These are phyloP conservation scores for Nematocida sp. DNA, from an alignment of 371 early-diverging fungal genomes.

Conservation along the genomic window DNA sequence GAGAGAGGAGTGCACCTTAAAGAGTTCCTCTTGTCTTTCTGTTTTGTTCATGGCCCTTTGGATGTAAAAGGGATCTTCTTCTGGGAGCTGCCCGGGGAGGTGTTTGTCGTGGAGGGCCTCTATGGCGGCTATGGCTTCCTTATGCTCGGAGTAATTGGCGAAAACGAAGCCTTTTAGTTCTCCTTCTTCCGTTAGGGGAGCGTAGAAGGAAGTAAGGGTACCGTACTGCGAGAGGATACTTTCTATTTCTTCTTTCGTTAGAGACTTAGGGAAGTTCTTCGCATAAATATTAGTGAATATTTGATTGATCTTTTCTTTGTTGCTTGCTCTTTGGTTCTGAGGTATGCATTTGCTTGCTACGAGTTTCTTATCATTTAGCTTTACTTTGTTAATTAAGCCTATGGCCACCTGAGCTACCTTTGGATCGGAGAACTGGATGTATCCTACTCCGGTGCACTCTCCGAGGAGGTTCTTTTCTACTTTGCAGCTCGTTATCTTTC, in stretches of 20 bases:
- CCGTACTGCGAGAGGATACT: slow-evolving; percentile 60
- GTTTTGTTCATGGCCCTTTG: slow-evolving; percentile 93
- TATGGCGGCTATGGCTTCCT: slow-evolving; percentile 89
- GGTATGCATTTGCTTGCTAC: slow-evolving; percentile 55
- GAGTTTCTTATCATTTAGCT: slow-evolving; percentile 58
- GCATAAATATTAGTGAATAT: slow-evolving; percentile 66
- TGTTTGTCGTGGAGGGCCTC: slow-evolving; percentile 88
- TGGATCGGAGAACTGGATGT: slow-evolving; percentile 62
- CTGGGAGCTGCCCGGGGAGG: slow-evolving; percentile 71
- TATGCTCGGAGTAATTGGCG: slow-evolving; percentile 90
- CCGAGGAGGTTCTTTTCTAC: slow-evolving; percentile 74
- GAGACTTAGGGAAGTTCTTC: slow-evolving; percentile 63
- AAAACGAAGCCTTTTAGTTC: slow-evolving; percentile 84
- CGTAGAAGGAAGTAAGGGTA: slow-evolving; percentile 60
- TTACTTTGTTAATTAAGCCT: slow-evolving; percentile 51
- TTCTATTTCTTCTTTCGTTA: slow-evolving; percentile 55
- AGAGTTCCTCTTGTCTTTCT: slow-evolving; percentile 92
- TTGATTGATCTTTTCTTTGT: slow-evolving; percentile 37
- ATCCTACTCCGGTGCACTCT: slow-evolving; percentile 66
- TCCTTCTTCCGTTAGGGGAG: slow-evolving; percentile 69
- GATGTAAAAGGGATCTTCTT: slow-evolving; percentile 79
- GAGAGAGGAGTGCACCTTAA: slow-evolving; percentile 6
- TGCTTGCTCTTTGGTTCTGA: slow-evolving; percentile 39
- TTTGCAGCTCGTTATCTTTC: slow-evolving; percentile 93
- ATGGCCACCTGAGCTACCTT: slow-evolving; percentile 65